Percentiles rank a stretch among this genome's conserved stretches.
Conservation (phyloP, 2,329 filamentous ascomycete species). For the Cladosporium sp. region DNA sequence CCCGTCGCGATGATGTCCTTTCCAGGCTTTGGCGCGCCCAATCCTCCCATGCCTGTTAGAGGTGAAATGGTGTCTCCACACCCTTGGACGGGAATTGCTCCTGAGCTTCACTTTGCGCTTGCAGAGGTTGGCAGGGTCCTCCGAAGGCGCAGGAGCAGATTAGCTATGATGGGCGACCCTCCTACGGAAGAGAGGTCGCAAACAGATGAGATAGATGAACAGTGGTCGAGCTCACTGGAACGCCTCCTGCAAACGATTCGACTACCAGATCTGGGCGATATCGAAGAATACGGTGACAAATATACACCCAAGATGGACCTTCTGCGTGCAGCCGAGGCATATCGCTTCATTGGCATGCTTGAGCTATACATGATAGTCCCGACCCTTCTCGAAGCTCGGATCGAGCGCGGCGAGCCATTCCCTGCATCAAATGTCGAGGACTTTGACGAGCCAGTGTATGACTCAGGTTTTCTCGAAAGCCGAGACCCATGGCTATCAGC, state of each 20-base stretch:
- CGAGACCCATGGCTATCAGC: constrained; percentile 50
- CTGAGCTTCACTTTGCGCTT: constrained; percentile 47
- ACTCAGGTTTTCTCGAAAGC: constrained; percentile 20
- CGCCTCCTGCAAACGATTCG: constrained; percentile 48
- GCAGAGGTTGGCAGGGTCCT: constrained; percentile 46
- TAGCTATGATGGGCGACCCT: constrained; percentile 12
- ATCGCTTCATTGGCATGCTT: constrained; percentile 54
- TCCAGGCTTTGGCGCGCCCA: constrained; percentile 39
- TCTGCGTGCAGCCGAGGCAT: constrained; percentile 54
- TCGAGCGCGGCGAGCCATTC: constrained; percentile 23
- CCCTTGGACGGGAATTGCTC: constrained; percentile 52
- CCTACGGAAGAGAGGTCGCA: constrained; percentile 1
- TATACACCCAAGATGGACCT: constrained; percentile 56
- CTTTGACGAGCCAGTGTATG: constrained; percentile 27
- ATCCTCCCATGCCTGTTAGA: constrained; percentile 26
- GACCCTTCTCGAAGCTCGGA: constrained; percentile 29
- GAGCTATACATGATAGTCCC: constrained; percentile 59
- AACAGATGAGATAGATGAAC: constrained; percentile 28
- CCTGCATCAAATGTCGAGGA: constrained; percentile 18
- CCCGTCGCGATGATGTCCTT: constrained; percentile 32
- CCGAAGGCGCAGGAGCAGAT: constrained; percentile 22
- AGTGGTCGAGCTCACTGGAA: constrained; percentile 48
- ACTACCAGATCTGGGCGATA: constrained; percentile 49
- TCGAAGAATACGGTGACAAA: constrained; percentile 54
- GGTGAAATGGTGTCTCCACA: constrained; percentile 42